Evolutionary conservation across 2,329 filamentous ascomycete species (phyloP).

Genomic region (Diplodia sapinea): DNA sequence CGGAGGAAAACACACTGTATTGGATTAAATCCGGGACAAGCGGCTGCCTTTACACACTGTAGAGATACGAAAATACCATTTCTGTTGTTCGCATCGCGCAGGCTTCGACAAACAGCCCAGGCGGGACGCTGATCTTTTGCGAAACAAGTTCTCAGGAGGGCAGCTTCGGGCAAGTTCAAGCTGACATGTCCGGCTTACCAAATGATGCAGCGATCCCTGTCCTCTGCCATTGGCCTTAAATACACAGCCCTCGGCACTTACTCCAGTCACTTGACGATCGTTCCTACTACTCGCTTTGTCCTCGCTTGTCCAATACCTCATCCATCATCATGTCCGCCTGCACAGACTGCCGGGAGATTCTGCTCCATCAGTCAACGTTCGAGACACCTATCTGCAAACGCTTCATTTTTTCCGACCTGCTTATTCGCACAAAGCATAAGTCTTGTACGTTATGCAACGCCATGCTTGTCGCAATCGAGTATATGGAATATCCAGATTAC

Average conservation of each 20-base stretch:
- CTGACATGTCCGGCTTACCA: neutral
- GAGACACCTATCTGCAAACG: neutral
- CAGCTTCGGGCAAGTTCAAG: neutral
- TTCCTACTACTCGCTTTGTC: neutral
- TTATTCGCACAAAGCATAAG: neutral
- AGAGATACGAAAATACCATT: constrained; percentile 14
- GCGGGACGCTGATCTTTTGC: neutral
- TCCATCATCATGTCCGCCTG: neutral
- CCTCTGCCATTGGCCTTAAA: neutral
- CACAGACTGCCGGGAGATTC: neutral
- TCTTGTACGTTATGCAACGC: neutral
- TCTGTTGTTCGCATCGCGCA: neutral
- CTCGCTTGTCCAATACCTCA: neutral
- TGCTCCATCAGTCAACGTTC: neutral
- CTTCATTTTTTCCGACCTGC: neutral
- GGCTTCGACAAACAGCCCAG: neutral
- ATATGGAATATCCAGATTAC: too few relatives aligned
- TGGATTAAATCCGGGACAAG: neutral
- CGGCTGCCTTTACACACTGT: neutral
- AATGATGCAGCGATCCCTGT: neutral
- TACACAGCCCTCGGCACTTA: neutral
- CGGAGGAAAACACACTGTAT: neutral
- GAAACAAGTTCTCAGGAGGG: neutral
- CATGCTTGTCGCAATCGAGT: too few relatives aligned
- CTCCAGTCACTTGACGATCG: neutral